These are phyloP conservation scores for Chaetomiaceae sp. DNA, from an alignment of 2,329 filamentous ascomycete species.

Conservation along the genomic window DNA sequence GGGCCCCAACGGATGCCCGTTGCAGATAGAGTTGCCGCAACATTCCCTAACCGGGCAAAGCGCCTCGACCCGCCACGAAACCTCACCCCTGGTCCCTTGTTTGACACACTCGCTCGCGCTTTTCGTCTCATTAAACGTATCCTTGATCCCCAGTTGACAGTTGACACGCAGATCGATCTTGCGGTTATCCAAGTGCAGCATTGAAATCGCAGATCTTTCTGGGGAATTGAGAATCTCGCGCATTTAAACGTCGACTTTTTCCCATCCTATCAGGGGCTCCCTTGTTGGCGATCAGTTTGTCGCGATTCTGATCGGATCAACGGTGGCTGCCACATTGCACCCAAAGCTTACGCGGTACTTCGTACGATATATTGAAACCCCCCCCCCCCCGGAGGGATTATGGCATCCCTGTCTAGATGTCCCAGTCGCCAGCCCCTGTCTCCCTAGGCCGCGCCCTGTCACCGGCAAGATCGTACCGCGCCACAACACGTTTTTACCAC, in stretches of 20 bases:
- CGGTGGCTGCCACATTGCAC: background rate
- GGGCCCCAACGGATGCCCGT: background rate
- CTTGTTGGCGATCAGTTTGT: background rate
- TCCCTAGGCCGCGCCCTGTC: background rate
- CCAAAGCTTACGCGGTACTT: background rate
- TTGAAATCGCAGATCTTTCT: background rate
- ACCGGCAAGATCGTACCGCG: background rate
- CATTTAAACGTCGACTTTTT: constrained; percentile 3
- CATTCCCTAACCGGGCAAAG: background rate
- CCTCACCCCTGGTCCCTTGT: background rate
- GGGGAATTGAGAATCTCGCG: background rate
- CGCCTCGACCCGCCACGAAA: background rate
- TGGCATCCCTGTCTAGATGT: background rate
- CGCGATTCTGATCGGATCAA: background rate
- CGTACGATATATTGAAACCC: no score
- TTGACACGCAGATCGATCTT: constrained; percentile 5
- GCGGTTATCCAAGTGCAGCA: background rate
- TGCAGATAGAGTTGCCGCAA: constrained; percentile 4
- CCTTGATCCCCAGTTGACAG: background rate
- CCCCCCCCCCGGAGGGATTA: no score
- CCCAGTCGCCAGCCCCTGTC: background rate
- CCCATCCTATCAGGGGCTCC: background rate
- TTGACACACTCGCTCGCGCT: background rate
- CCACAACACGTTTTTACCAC: no score
- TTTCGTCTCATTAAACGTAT: background rate